phyloP scores from a whole-genome alignment of 2,329 filamentous ascomycete species.

The Dryadomyces quercivorus region DNA sequence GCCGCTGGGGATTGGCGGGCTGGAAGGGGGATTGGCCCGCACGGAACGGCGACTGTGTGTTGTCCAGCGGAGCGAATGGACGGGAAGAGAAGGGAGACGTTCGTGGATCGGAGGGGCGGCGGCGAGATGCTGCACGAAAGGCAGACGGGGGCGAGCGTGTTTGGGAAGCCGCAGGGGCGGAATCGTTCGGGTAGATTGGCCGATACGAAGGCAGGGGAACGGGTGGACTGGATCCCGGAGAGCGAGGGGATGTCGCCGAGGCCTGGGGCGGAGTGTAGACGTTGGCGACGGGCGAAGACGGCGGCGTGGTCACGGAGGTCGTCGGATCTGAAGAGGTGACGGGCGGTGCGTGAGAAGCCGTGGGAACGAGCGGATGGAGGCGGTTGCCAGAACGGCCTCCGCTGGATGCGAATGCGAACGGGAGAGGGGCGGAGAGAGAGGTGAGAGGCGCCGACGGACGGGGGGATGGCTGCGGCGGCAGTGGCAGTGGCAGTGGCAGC shows the following conservation, averaged over 20 bases:
- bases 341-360: slow-evolving; percentile 32
- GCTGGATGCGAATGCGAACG: background rate
- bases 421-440: background rate
- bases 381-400: slow-evolving; percentile 35
- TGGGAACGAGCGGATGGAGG: slow-evolving; percentile 28
- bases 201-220: slow-evolving; percentile 20
- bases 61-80: slow-evolving; percentile 11
- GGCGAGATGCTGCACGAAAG: background rate
- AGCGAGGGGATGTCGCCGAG: background rate
- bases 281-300: background rate
- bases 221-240: slow-evolving; percentile 7
- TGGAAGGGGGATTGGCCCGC: slow-evolving; percentile 20
- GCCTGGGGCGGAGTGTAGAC: background rate
- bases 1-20: slow-evolving; percentile 17
- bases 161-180: slow-evolving; percentile 6
- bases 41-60: slow-evolving; percentile 17
- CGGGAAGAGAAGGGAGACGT: background rate
- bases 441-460: background rate
- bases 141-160: slow-evolving; percentile 6
- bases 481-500: too few species aligned
- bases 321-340: slow-evolving; percentile 10
- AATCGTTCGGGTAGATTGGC: slow-evolving; percentile 18
- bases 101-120: background rate
- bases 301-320: slow-evolving; percentile 4
- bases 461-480: too few species aligned